Evolutionary conservation across 2,329 filamentous ascomycete genomes (phyloP).

Genomic region (Coleophoma crateriformis): DNA sequence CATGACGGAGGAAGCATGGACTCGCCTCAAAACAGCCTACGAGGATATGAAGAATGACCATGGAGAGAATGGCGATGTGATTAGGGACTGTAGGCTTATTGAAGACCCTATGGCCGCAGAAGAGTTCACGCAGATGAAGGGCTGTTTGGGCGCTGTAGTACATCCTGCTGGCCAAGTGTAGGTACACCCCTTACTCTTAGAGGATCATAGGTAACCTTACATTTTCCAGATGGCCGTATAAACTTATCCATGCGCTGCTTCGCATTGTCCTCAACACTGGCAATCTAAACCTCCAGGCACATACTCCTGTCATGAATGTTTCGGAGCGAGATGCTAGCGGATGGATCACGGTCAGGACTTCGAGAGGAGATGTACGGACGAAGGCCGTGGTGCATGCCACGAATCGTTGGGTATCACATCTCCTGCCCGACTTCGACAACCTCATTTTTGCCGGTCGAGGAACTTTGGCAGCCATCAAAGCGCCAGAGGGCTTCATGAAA

Average conservation of each 20-base stretch:
- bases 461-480: constrained; percentile 24
- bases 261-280: constrained; percentile 38
- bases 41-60: constrained; percentile 22
- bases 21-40: constrained; percentile 19
- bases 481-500: constrained; percentile 23
- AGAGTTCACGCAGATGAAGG: constrained; percentile 26
- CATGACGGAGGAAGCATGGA: constrained; percentile 26
- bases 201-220: not conserved
- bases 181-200: not conserved
- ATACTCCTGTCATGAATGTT: constrained; percentile 34
- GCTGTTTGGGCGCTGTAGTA: constrained; percentile 19
- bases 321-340: constrained; percentile 17
- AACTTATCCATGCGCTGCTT: constrained; percentile 54
- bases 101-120: constrained; percentile 22
- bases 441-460: constrained; percentile 30
- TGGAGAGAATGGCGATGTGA: constrained; percentile 22
- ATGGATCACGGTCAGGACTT: constrained; percentile 43
- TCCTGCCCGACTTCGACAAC: constrained; percentile 45
- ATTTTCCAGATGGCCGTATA: constrained; percentile 17
- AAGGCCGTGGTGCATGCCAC: constrained; percentile 55
- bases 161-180: constrained; percentile 15
- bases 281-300: constrained; percentile 44
- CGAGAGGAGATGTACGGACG: constrained; percentile 46
- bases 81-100: constrained; percentile 24
- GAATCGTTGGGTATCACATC: constrained; percentile 58